Evolutionary conservation across 2,329 filamentous ascomycete species (phyloP), one percentile per base, ranked within the genome.

Genomic region (Colletotrichum noveboracense): DNA sequence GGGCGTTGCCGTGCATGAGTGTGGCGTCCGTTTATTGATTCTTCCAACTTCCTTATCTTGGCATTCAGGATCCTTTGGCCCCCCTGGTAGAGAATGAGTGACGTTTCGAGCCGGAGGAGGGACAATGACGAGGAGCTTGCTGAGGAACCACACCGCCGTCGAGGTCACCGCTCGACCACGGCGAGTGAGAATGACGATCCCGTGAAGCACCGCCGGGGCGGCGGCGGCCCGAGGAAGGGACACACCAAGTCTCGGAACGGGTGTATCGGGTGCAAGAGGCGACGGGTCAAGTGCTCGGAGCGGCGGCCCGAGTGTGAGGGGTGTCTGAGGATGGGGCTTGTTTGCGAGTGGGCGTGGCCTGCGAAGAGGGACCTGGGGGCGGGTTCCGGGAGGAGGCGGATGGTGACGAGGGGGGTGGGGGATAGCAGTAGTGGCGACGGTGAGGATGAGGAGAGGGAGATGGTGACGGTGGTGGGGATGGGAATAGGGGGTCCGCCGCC

Each of bases 281-380:
- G 84, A 16, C 89, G 86, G 77, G 87, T 89, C 70, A 89, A 89
- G 80, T 88, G 87, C 76, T 80, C 82, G 34, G 83, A 87, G 72
- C 78, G 68, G 2, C 75, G 74, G 16, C 85, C 85, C 21, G 79
- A 82, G 24, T 87, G 86, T 74, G 78, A 79, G 26, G 79, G 82
- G 56, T 87, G 86, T 77, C 72, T 62, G 12, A 80, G 84, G n/a
- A 76, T 87, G 12, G 83, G 83, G 9, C 77, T 86, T 7, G 67
- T 76, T 6, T 87, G 86, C 77, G 78, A 83, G 66, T 87, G 85
- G 55, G 77, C 84, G 18, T 75, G 78, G 43, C 75, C 79, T 18
- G 77, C 79, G 16, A 32, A 34, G 3, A 78, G 80, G 2, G 66
- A 70, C 4, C 78, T 79, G 48, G 7, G 13, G 24, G 14, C 21